Evolutionary conservation across 768 basidiomycete species (phyloP), one percentile per base, ranked within the genome.

Genomic region (Russula emetica): DNA sequence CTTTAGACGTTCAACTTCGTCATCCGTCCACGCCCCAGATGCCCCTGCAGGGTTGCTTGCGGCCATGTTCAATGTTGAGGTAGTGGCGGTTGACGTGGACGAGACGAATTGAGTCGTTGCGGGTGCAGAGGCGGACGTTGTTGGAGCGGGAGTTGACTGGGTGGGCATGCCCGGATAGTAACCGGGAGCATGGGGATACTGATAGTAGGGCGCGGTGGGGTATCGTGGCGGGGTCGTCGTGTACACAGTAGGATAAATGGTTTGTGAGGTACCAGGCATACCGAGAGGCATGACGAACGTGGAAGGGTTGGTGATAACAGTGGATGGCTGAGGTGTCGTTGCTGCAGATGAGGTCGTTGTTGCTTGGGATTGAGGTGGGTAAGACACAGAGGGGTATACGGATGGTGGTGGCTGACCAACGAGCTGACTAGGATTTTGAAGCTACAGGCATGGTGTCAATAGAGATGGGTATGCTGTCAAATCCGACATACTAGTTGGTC

Each of bases 1-100:
- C 72, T 80, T 86, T 63, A 93, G 71, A 45, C 83, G 79, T 66
- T 88, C 87, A 0, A 82, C 83, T 71, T 93, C 91, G 63, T 87
- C 88, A 8, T 90, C 86, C 3, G 87, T 82, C 91, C 90, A 92
- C 8, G 87, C 79, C 0, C 88, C 90, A 56, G 87, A 85, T 59
- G 84, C 85, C 63, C 82, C 81, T 4, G 70, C 72, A 1, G 73
- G 69, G 30, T 63, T 64, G n/a, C 64, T 67, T 20, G 70, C 28
- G 34, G 66, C 47, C 62, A 67, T 60, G 50, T 53, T 61, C 42
- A 63, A 45, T 13, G 70, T 63, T 47, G 71, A 52, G 22, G 68
- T 60, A 34, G 51, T 26, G 11, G 63, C 22, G 55, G 49, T 30
- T 63, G 61, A 20, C 47, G 47, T 16, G 40, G 67, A 26, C 57